Base-by-base conservation (phyloP, 2,329 filamentous ascomycete species). In the Parastagonospora avenae region DNA sequence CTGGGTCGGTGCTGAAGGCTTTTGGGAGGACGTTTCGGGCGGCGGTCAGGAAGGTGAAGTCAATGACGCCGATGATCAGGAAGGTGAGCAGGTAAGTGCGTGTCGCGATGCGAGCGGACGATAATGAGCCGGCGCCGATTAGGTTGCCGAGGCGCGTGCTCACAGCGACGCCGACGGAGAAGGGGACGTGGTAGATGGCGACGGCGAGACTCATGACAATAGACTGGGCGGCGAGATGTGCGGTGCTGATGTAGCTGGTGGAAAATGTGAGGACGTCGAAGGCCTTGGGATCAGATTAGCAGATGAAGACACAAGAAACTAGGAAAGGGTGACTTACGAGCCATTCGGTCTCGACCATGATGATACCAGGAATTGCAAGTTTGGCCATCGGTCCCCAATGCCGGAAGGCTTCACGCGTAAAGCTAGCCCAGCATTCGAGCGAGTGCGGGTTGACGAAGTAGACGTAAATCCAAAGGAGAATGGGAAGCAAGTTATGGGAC, bases 371-470 rank as follows among this genome's bases (percentile, higher is more conserved):
- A 14, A 97, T 77, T 1, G 92, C 91, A n/a, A 97, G 85, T 40
- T 85, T 85, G 59, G 96, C 83, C 93, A 96, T 95, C 8, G 88
- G 87, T 0, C 82, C 80, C 90, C 90, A 94, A 64, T 93, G 91
- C 15, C 78, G 76, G 51, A 91, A 81, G 0, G 88, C 87, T 27
- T 82, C 82, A 59, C 74, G 79, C 4, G 84, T 86, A 70, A 93
- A 88, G 1, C 90, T 90, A 48, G 86, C 87, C 90, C 90, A 94
- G 67, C 79, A 82, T 53, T 74, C 66, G 30, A 74, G 70, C 5
- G 76, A 77, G 0, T 55, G 52, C 5, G 71, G 71, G 11, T 66
- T 62, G 6, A 77, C 62, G 50, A 77, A 73, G 47, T 76, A 69
- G 16, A 78, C 66, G 52, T 82, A 83, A 1, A 76, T 29, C 16